Base-by-base conservation (phyloP, 331 rosid species). In the Spiraea crenata region DNA sequence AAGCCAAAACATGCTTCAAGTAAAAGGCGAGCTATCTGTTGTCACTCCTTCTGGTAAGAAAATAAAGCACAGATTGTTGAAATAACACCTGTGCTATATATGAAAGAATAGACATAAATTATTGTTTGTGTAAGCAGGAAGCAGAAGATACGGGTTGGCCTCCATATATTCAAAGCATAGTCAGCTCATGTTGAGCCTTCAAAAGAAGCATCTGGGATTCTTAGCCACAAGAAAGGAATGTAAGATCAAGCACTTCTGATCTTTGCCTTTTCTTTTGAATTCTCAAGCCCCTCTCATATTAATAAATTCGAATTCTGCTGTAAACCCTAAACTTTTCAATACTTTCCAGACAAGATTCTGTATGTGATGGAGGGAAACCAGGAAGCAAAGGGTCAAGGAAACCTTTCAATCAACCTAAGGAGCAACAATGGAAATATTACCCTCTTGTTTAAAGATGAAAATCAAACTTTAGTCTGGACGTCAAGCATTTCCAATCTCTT, bases 1-100 rank as follows among this genome's bases (percentile, higher is more conserved):
- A 63, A 11, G 9, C n/a, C 69, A 40, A 61, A 63, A 59, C 42
- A 13, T 67, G 49, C 56, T 68, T 34, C 48, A 31, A 68, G 74
- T 68, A 50, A 54, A 59, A 19, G 64, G 63, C 13, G 74, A 75
- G 69, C 31, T 75, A 31, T 52, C 41, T 49, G 63, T 75, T 3
- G 69, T 67, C 31, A 67, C 79, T 39, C 79, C 79, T 59, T 67
- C 74, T 41, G 79, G 79, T 75, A 60, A 50, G 61, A 44, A 51
- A 60, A 47, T 45, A 6, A 8, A 3, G 47, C 20, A 61, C 57
- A 7, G 0, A 15, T 14, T 50, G 7, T 37, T 49, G 15, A 12
- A 7, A 17, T 25, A 39, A 12, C 63, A 40, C n/a, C 25, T 69
- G 34, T 3, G 35, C 38, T 5, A 10, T 20, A 35, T 3, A 25